A percentile compares a stretch with the other conserved stretches of the same genome.
phyloP scores from a whole-genome alignment of 1,139 yeast genomes.

The Kazachstania sp. region DNA sequence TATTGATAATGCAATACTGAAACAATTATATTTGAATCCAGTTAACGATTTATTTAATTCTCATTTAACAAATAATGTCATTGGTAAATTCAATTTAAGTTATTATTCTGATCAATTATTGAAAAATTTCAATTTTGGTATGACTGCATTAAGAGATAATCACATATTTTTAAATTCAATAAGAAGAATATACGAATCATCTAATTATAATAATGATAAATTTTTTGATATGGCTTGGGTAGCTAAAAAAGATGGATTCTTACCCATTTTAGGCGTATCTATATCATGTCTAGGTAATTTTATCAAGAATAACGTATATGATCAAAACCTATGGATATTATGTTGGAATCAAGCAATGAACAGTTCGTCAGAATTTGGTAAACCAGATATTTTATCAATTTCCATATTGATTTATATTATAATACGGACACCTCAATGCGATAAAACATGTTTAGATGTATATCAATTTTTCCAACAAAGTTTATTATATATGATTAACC shows the following conservation, averaged over 20 bases:
- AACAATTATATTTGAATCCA: constrained; percentile 1
- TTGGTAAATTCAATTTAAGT: background rate
- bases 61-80: background rate
- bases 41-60: constrained; percentile 2
- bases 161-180: constrained; percentile 2
- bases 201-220: background rate
- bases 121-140: constrained; percentile 5
- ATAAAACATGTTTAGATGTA: constrained; percentile 2
- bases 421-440: background rate
- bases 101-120: constrained; percentile 3
- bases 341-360: constrained; percentile 7
- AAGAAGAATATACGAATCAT: background rate
- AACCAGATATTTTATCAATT: background rate
- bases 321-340: constrained; percentile 5
- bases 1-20: background rate
- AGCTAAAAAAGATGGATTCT: background rate
- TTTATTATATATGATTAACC: constrained; percentile 2
- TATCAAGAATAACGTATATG: background rate
- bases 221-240: constrained; percentile 1
- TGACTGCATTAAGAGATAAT: background rate
- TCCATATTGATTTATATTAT: constrained; percentile 1
- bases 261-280: constrained; percentile 4
- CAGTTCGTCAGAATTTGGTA: background rate
- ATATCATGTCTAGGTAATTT: constrained; percentile 5
- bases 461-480: constrained; percentile 5